Evolutionary conservation across 2,329 filamentous ascomycete species (phyloP), one percentile per base, ranked within the genome.

Genomic region (Fusarium dimerum): DNA sequence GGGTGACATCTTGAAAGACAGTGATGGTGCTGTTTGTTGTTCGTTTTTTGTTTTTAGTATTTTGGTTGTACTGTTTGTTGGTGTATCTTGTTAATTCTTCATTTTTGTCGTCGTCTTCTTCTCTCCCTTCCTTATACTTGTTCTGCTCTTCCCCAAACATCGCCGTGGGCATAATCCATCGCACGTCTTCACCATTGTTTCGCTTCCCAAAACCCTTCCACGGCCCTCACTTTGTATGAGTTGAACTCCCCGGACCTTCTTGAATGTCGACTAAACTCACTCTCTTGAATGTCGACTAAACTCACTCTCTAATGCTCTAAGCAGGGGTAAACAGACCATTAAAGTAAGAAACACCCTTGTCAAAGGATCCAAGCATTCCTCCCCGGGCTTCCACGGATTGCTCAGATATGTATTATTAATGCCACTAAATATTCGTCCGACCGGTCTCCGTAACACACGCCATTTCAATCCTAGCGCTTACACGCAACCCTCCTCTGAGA

Each of bases 381-480:
- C 50, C 52, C 54, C 57, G 58, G 57, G 41, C 3, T 11, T 11
- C 34, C 34, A 6, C 13, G 32, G 32, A 36, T 12, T 12, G 32
- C 13, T 15, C 11, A 34, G 17, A 40, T 15, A 9, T 13, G 17
- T 15, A 60, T 56, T 60, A 56, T 43, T 60, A 56, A 60, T 48
- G 29, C 20, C 40, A 40, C 16, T 38, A 40, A 26, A 51, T 40
- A 5, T 54, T 56, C 45, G 39, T 54, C 57, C 55, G 54, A n/a
- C 4, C 61, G 59, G 62, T 32, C 38, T 2, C 56, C 60, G 62
- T 43, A 3, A 13, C 5, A 7, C 20, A 26, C 20, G 20, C 20
- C 20, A 26, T 26, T 26, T 26, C 20, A 26, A 26, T 26, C 20
- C 20, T 26, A 26, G 20, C 20, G 20, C 20, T 26, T 26, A 26